Conservation (phyloP, 2,329 filamentous ascomycete species). For the Colletotrichum sp. region DNA sequence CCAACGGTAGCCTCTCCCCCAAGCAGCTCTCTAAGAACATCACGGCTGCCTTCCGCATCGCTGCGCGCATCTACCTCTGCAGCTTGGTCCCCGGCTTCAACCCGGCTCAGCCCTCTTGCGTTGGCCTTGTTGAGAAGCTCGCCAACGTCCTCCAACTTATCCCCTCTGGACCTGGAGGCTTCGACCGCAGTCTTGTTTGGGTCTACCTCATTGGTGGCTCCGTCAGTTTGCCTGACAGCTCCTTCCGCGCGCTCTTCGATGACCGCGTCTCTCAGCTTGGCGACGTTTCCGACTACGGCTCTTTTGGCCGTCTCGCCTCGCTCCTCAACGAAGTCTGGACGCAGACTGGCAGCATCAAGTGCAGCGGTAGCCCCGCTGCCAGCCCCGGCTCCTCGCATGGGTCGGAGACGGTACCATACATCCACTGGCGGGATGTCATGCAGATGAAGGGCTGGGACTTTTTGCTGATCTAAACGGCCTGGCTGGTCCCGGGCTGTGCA, state of each 20-base stretch:
- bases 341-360: constrained; percentile 66
- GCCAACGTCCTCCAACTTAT: constrained; percentile 80
- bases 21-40: constrained; percentile 88
- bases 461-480: constrained; percentile 72
- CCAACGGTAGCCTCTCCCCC: constrained; percentile 77
- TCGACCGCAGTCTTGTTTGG: constrained; percentile 92
- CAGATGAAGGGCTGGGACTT: constrained; percentile 90
- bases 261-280: constrained; percentile 78
- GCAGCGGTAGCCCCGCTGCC: constrained; percentile 33
- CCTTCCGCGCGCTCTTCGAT: constrained; percentile 79
- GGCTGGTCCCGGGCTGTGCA: constrained; percentile 10
- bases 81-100: constrained; percentile 89
- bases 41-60: constrained; percentile 87
- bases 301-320: constrained; percentile 81
- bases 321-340: constrained; percentile 86
- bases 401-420: constrained; percentile 59
- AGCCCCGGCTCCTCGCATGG: constrained; percentile 34
- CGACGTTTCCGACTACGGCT: constrained; percentile 79
- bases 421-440: constrained; percentile 97
- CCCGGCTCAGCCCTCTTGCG: constrained; percentile 74
- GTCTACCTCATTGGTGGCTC: constrained; percentile 88
- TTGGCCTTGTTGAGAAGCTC: constrained; percentile 79
- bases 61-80: constrained; percentile 96
- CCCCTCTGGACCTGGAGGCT: constrained; percentile 80
- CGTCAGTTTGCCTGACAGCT: constrained; percentile 72